These are phyloP conservation scores for Fraxinus quadrangulata DNA, from an alignment of 257 asterid genomes.

Conservation along the genomic window DNA sequence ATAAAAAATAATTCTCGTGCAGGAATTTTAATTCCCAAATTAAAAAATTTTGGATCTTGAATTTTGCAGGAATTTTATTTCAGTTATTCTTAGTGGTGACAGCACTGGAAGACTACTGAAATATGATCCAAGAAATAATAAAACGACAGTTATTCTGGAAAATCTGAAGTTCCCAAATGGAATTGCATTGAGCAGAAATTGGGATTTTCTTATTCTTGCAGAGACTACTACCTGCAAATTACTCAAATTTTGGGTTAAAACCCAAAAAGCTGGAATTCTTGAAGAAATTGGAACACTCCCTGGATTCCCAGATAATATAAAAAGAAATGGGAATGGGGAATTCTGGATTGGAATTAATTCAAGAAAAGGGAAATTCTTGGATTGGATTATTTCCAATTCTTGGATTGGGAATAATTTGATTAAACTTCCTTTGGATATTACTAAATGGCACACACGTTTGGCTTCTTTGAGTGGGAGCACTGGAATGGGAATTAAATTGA, in stretches of 20 bases:
- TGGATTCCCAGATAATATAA: conserved; percentile 77
- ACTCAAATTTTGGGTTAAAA: conserved; percentile 54
- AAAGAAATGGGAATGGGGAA: conserved; percentile 51
- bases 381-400: conserved; percentile 46
- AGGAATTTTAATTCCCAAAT: too few species aligned
- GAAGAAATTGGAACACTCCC: conserved; percentile 46
- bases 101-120: conserved; percentile 63
- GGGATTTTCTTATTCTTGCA: conserved; percentile 54
- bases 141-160: conserved; percentile 42
- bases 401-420: conserved; percentile 49
- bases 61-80: conserved; percentile 44
- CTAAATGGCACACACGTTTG: conserved; percentile 31
- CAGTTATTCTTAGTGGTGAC: conserved; percentile 50
- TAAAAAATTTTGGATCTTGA: neutral
- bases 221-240: conserved; percentile 66
- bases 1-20: too few species aligned
- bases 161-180: conserved; percentile 76
- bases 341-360: conserved; percentile 80
- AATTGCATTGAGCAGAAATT: conserved; percentile 55
- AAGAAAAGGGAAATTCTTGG: conserved; percentile 33
- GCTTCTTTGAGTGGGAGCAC: conserved; percentile 26
- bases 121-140: conserved; percentile 43
- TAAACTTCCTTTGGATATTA: conserved; percentile 41
- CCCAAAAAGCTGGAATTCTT: conserved; percentile 36
- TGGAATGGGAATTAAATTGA: conserved; percentile 57